phyloP scores from a whole-genome alignment of 768 basidiomycete species.

The Leccinum boreale region DNA sequence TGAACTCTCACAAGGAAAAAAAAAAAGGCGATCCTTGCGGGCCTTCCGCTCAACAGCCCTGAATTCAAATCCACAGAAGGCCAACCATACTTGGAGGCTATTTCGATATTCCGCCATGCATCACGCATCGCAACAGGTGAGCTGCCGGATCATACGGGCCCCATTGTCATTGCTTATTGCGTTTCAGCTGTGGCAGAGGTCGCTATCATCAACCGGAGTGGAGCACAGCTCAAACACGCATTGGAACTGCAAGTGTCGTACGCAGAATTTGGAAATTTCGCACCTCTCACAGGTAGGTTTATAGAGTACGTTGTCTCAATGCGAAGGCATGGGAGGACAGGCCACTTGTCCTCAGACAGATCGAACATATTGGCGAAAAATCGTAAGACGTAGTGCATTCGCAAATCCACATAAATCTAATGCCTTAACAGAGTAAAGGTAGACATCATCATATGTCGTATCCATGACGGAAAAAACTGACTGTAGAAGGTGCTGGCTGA shows the following conservation, averaged over 20 bases:
- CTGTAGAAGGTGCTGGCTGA: constrained; percentile 64
- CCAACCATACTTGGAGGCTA: constrained; percentile 68
- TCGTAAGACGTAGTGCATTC: constrained; percentile 49
- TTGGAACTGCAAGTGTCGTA: constrained; percentile 63
- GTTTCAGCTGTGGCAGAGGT: constrained; percentile 72
- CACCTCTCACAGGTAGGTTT: neutral
- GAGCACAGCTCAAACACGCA: constrained; percentile 65
- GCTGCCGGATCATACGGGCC: neutral
- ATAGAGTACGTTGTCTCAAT: constrained; percentile 68
- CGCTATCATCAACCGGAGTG: constrained; percentile 60
- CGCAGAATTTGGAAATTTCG: neutral
- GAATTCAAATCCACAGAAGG: constrained; percentile 74
- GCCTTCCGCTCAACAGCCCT: constrained; percentile 61
- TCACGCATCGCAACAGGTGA: constrained; percentile 73
- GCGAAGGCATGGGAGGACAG: constrained; percentile 93
- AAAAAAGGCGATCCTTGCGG: constrained; percentile 69
- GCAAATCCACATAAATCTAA: neutral
- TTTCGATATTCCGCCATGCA: constrained; percentile 71
- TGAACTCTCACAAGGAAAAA: constrained; percentile 5
- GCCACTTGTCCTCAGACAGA: constrained; percentile 78
- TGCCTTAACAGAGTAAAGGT: constrained; percentile 23
- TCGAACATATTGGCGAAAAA: constrained; percentile 90
- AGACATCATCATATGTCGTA: neutral
- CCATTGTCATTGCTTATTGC: constrained; percentile 1
- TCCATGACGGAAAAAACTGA: constrained; percentile 10